Percentiles rank a stretch among this genome's conserved stretches.
These are phyloP conservation scores for Clarireedia sp. DNA, from an alignment of 2,329 filamentous ascomycete genomes.

Conservation along the genomic window DNA sequence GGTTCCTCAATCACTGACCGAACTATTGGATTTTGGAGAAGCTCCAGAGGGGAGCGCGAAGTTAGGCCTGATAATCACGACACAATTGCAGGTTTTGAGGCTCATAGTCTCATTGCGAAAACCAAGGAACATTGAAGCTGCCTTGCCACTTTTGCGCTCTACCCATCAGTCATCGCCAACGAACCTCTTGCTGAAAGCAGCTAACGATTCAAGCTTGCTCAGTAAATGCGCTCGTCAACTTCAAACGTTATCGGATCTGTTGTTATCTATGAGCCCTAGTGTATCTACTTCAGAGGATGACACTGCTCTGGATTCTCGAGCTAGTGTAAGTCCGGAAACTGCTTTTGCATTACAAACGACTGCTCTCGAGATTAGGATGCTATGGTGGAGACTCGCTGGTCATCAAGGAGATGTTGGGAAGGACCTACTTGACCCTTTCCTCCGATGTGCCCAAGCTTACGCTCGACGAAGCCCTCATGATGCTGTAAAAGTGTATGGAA, in stretches of 20 bases:
- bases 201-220: constrained; percentile 35
- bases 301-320: constrained; percentile 42
- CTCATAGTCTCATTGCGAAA: constrained; percentile 54
- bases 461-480: constrained; percentile 38
- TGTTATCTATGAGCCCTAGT: constrained; percentile 60
- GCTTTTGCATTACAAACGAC: constrained; percentile 57
- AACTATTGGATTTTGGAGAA: constrained; percentile 54
- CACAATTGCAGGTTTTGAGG: constrained; percentile 58
- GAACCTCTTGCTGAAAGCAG: constrained; percentile 43
- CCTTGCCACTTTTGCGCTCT: constrained; percentile 47
- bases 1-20: constrained; percentile 40
- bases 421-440: constrained; percentile 58
- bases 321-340: constrained; percentile 47
- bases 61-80: constrained; percentile 49
- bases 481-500: constrained; percentile 17
- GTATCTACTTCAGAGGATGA: constrained; percentile 56
- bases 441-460: constrained; percentile 55
- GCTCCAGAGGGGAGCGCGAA: constrained; percentile 36
- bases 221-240: constrained; percentile 57
- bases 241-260: constrained; percentile 55
- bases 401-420: constrained; percentile 53
- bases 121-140: constrained; percentile 49
- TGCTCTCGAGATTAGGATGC: constrained; percentile 52
- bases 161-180: constrained; percentile 48
- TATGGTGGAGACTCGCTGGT: constrained; percentile 56